A percentile compares a stretch with the other conserved stretches of the same genome.
Evolutionary conservation across 495 filamentous ascomycete genomes (phyloP).

Genomic region (Lentithecium fluviatile): DNA sequence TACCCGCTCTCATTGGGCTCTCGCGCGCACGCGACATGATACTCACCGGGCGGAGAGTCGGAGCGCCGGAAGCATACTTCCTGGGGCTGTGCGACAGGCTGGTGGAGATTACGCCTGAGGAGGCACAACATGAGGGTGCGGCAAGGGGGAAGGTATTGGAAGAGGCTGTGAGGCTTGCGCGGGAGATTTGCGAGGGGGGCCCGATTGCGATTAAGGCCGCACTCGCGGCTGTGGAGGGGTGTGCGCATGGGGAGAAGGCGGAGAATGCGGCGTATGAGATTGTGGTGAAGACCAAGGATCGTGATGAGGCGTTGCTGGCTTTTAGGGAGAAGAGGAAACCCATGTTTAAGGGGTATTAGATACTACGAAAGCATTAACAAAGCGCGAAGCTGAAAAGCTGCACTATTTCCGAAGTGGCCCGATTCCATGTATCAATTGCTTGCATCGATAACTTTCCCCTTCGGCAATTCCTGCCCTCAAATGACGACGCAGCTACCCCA

Average conservation of each 20-base stretch:
- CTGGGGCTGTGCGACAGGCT: constrained; percentile 81
- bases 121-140: constrained; percentile 46
- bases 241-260: constrained; percentile 58
- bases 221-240: constrained; percentile 64
- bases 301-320: constrained; percentile 78
- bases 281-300: constrained; percentile 79
- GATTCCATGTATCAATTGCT: too few species aligned
- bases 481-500: background rate
- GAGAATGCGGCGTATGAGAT: constrained; percentile 78
- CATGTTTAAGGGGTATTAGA: constrained; percentile 65
- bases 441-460: background rate
- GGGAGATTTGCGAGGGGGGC: constrained; percentile 81
- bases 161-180: constrained; percentile 73
- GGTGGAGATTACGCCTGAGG: constrained; percentile 63
- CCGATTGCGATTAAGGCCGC: constrained; percentile 76
- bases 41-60: constrained; percentile 77
- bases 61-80: constrained; percentile 76
- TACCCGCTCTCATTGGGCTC: constrained; percentile 73
- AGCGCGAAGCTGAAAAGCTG: too few species aligned
- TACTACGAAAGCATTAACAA: too few species aligned
- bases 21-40: constrained; percentile 77
- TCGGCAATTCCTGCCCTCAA: background rate
- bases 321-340: constrained; percentile 92
- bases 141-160: constrained; percentile 65
- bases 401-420: too few species aligned